Evolutionary conservation across 345 rosid genomes (phyloP).

Genomic region (Trapa bicornis): DNA sequence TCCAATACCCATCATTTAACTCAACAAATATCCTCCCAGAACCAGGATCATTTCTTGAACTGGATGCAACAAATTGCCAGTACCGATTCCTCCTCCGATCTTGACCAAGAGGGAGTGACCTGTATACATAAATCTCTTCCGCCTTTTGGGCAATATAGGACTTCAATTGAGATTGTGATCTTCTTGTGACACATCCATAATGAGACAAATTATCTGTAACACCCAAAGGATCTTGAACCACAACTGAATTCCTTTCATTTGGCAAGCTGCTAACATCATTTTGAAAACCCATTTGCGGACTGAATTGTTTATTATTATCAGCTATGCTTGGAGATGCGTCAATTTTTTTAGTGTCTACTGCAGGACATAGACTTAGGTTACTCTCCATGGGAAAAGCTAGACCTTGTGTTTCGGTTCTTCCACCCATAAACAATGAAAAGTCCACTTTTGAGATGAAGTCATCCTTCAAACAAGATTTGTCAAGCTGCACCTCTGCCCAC

Average conservation of each 20-base stretch:
- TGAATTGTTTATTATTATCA: constrained; percentile 42
- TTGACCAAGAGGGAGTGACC: constrained; percentile 97
- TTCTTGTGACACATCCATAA: constrained; percentile 64
- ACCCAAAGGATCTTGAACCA: constrained; percentile 33
- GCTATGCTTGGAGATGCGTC: constrained; percentile 43
- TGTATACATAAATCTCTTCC: constrained; percentile 82
- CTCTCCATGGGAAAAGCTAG: constrained; percentile 24
- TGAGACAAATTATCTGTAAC: constrained; percentile 49
- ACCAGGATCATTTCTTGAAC: constrained; percentile 79
- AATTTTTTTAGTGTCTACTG: constrained; percentile 19
- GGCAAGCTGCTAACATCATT: constrained; percentile 29
- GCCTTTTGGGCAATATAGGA: constrained; percentile 80
- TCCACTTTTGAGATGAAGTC: constrained; percentile 46
- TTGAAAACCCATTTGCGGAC: constrained; percentile 28
- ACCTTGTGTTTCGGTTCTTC: constrained; percentile 40
- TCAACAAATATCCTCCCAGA: constrained; percentile 88
- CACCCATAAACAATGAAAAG: constrained; percentile 28
- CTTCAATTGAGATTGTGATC: constrained; percentile 76
- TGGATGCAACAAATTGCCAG: constrained; percentile 90
- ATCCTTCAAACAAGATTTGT: constrained; percentile 75
- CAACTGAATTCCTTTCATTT: constrained; percentile 28
- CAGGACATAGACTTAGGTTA: constrained; percentile 35
- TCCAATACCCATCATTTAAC: constrained; percentile 68
- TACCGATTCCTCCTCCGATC: constrained; percentile 94
- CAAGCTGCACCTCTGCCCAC: constrained; percentile 97